Conservation (phyloP, 768 basidiomycete genomes). For the Macrolepiota albuminosa region DNA sequence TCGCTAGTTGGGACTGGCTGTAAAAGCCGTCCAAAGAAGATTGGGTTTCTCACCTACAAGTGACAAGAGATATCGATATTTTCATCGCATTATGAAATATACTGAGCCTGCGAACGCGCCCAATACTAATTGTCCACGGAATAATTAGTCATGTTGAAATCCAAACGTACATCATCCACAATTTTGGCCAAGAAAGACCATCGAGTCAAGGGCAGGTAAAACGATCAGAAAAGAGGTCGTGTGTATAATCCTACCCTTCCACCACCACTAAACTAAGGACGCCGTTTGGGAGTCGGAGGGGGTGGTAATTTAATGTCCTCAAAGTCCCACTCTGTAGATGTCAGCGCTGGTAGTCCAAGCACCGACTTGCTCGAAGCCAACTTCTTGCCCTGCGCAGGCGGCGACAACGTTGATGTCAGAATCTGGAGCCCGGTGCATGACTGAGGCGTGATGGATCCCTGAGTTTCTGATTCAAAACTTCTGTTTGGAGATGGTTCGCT, state of each 20-base stretch:
- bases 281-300: slow-evolving; percentile 7
- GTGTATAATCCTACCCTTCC: neutral
- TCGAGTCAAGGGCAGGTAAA: neutral
- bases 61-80: too few relatives aligned
- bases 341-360: slow-evolving; percentile 40
- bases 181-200: neutral
- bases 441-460: neutral
- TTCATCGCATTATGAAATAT: too few relatives aligned
- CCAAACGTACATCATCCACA: neutral
- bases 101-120: too few relatives aligned
- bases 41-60: too few relatives aligned
- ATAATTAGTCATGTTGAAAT: neutral
- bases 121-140: too few relatives aligned
- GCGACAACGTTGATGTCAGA: neutral
- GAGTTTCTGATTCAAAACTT: neutral
- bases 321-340: slow-evolving; percentile 49
- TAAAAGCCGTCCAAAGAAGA: too few relatives aligned
- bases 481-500: neutral
- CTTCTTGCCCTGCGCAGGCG: neutral
- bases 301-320: slow-evolving; percentile 45
- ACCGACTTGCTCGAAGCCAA: slow-evolving; percentile 19
- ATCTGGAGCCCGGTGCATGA: neutral
- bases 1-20: too few relatives aligned
- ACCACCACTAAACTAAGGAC: neutral
- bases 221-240: neutral